Base-by-base conservation (phyloP, 495 filamentous ascomycete genomes). In the Hyaloscypha variabilis region DNA sequence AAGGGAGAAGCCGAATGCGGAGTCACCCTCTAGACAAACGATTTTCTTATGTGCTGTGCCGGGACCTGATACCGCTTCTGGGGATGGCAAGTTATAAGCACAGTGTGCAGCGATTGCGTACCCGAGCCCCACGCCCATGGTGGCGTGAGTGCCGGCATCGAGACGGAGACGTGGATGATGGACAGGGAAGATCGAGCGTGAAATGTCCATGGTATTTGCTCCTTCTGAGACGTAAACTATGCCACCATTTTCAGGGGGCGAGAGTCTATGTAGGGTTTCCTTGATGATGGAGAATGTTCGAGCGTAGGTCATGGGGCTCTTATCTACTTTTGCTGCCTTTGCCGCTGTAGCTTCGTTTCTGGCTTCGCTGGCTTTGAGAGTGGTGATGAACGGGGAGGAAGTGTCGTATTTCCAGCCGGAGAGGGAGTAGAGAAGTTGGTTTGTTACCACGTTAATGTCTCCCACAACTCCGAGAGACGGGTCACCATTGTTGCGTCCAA, bases 141-240 rank as follows among this genome's bases (percentile, higher is more conserved):
- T 89, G 0, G 87, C 87, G 65, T 88, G 82, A 0, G 87, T 87
- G 14, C 87, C 87, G 8, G 87, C 87, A 66, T 89, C 87, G 28
- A 89, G 81, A 2, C 87, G 81, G 3, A 84, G 80, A 31, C 87
- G 81, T 8, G 87, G 87, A 58, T 85, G 76, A 21, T 83, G 74
- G 13, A 89, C 77, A 0, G 81, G 77, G 74, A 90, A 88, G 65
- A 84, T 79, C 26, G 79, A 80, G n/a, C 87, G 82, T 3, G 83
- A 85, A 50, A 89, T 88, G 67, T 88, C 85, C 87, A 89, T 88
- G 19, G 86, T 87, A 73, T 89, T 89, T 26, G 87, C 86, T 52
- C 87, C 87, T 75, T 90, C 87, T 1, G 85, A 88, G 60, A 89
- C 76, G 65, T 88, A 88, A 21, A 89, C 82, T 28, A 88, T 79